Percentiles rank a stretch among this genome's conserved stretches.
These are phyloP conservation scores for Millerozyma acaciae DNA, from an alignment of 805 yeast species.

Conservation along the genomic window DNA sequence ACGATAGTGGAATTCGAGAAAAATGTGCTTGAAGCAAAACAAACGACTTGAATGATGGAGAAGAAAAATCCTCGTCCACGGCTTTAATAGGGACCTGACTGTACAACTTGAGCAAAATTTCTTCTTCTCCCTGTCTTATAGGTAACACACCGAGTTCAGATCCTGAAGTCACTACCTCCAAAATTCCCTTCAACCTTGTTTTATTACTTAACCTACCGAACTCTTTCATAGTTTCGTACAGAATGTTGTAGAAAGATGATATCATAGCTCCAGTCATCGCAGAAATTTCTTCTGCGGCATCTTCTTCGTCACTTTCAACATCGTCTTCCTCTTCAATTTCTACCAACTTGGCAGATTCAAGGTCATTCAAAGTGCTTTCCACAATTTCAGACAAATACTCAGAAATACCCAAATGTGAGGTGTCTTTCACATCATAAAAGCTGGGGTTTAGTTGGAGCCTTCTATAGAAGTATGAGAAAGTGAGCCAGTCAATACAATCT, in stretches of 20 bases:
- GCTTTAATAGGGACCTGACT: conserved; percentile 61
- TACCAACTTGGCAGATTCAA: conserved; percentile 57
- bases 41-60: conserved; percentile 68
- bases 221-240: conserved; percentile 63
- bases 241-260: conserved; percentile 66
- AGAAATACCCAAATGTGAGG: conserved; percentile 65
- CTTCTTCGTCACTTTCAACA: conserved; percentile 35
- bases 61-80: conserved; percentile 33
- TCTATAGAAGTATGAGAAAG: conserved; percentile 78
- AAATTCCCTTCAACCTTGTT: conserved; percentile 55
- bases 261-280: conserved; percentile 73
- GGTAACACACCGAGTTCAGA: conserved; percentile 67
- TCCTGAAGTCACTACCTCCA: conserved; percentile 65
- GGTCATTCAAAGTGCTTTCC: conserved; percentile 63
- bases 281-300: conserved; percentile 37
- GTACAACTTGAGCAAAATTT: conserved; percentile 46
- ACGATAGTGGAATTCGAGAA: conserved; percentile 57
- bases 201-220: conserved; percentile 51
- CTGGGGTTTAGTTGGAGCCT: conserved; percentile 81
- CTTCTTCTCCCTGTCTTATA: conserved; percentile 58
- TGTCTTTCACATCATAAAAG: conserved; percentile 74
- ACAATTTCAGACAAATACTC: conserved; percentile 81
- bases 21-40: conserved; percentile 78
- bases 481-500: conserved; percentile 87
- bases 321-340: conserved; percentile 44